These are phyloP conservation scores for Mycena vitilis DNA, from an alignment of 768 basidiomycete species.

Conservation along the genomic window DNA sequence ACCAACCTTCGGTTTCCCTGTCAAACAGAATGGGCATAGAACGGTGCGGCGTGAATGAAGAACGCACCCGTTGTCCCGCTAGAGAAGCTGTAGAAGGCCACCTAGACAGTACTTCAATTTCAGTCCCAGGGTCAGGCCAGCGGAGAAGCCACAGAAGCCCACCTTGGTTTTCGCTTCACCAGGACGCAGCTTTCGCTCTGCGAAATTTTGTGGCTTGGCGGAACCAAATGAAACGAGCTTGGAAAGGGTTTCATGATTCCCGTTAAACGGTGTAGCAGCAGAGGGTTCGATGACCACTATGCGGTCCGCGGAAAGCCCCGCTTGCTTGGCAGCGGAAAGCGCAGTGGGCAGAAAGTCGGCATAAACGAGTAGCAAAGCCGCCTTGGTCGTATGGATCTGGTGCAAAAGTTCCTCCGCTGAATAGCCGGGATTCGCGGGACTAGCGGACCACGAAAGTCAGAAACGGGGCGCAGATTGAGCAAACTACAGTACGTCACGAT, in stretches of 20 bases:
- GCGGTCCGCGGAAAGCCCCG: conserved; percentile 55
- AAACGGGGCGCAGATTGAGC: conserved; percentile 18
- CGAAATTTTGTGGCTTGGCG: conserved; percentile 51
- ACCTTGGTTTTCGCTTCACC: conserved; percentile 72
- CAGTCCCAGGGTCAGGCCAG: too few species aligned
- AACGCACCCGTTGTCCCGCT: conserved; percentile 77
- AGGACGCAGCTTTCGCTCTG: conserved; percentile 57
- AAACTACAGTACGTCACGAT: conserved; percentile 62
- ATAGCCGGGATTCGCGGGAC: conserved; percentile 73
- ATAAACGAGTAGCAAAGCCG: conserved; percentile 62
- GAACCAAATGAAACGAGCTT: conserved; percentile 59
- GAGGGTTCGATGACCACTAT: conserved; percentile 52
- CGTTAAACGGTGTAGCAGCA: conserved; percentile 21
- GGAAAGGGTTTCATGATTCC: conserved; percentile 51
- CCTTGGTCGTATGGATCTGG: conserved; percentile 62
- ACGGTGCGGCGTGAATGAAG: conserved; percentile 37
- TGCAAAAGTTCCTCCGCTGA: conserved; percentile 67
- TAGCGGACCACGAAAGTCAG: conserved; percentile 41
- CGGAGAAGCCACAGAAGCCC: conserved; percentile 59
- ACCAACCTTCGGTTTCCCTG: conserved; percentile 53
- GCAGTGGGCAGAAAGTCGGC: conserved; percentile 58
- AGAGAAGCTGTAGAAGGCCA: conserved; percentile 79
- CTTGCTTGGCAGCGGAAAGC: conserved; percentile 53
- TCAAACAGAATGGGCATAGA: conserved; percentile 6
- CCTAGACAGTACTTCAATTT: conserved; percentile 30